Evolutionary conservation across 768 basidiomycete species (phyloP).

Genomic region (Coprinopsis strossmayeri): DNA sequence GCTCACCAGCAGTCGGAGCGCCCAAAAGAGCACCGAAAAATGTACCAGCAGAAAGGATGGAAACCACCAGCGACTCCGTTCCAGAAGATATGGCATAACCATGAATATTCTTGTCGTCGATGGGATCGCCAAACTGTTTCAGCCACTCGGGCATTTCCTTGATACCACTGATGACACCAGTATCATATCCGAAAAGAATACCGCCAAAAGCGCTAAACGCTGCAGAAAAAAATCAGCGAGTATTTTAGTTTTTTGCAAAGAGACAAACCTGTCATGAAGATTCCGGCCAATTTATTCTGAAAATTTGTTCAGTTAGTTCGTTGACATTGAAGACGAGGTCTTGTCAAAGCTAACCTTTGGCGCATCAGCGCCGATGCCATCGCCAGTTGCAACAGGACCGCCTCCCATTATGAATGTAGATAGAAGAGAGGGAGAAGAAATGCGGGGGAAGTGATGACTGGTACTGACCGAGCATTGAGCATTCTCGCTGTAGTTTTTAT

Average conservation of each 20-base stretch:
- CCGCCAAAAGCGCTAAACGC: slow-evolving; percentile 45
- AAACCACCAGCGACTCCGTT: slow-evolving; percentile 40
- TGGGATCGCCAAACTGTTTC: slow-evolving; percentile 36
- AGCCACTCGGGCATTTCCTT: slow-evolving; percentile 59
- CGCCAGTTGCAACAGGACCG: slow-evolving; percentile 28
- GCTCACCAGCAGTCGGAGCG: slow-evolving; percentile 32
- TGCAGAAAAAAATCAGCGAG: slow-evolving; percentile 5
- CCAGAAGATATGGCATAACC: slow-evolving; percentile 39
- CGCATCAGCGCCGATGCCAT: slow-evolving; percentile 25
- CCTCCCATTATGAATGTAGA: slow-evolving; percentile 28
- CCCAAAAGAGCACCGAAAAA: slow-evolving; percentile 66
- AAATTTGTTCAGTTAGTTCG: slow-evolving; percentile 1
- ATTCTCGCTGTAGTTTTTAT: no score
- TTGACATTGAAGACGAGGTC: not conserved
- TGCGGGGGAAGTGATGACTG: slow-evolving; percentile 3
- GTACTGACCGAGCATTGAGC: no score
- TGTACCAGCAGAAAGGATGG: slow-evolving; percentile 82
- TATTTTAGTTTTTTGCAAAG: slow-evolving; percentile 1
- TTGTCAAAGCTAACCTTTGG: slow-evolving; percentile 23
- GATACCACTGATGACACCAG: slow-evolving; percentile 78
- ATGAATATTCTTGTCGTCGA: slow-evolving; percentile 10
- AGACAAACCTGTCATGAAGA: slow-evolving; percentile 30
- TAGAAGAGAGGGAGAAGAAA: slow-evolving; percentile 7
- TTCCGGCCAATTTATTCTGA: slow-evolving; percentile 33
- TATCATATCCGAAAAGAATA: slow-evolving; percentile 66